phyloP scores from a whole-genome alignment of 306 rosid species.

The Glycine latifolia region DNA sequence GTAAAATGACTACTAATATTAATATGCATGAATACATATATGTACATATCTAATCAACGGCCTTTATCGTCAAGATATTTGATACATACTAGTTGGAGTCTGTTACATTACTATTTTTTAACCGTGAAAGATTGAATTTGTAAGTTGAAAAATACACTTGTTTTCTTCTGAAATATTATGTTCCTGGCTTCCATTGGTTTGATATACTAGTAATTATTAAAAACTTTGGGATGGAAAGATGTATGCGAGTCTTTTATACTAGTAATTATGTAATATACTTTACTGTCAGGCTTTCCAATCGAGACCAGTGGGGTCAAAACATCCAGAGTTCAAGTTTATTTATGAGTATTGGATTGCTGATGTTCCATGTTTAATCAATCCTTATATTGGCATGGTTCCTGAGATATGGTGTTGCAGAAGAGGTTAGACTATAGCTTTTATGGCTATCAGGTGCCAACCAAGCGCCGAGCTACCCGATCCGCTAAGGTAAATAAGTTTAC shows the following conservation, averaged over 20 bases:
- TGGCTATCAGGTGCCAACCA: constrained; percentile 77
- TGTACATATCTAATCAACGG: neutral
- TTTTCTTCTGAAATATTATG: constrained; percentile 13
- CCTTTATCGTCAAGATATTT: neutral
- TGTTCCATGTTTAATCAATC: constrained; percentile 46
- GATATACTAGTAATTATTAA: neutral
- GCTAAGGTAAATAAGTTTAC: constrained; percentile 67
- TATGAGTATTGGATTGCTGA: constrained; percentile 35
- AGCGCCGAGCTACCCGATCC: constrained; percentile 74
- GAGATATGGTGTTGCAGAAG: constrained; percentile 83
- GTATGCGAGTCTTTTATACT: neutral
- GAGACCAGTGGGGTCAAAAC: constrained; percentile 37
- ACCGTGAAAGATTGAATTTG: constrained; percentile 7
- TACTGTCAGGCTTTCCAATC: constrained; percentile 51
- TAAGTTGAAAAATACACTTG: neutral
- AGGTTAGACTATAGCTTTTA: constrained; percentile 78
- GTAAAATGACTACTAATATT: constrained; percentile 17
- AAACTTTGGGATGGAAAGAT: neutral
- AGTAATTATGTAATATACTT: neutral
- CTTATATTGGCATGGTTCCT: constrained; percentile 71
- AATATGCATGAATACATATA: neutral
- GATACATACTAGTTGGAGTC: neutral
- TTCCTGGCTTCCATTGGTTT: neutral
- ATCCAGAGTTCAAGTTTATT: constrained; percentile 35
- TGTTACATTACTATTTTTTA: constrained; percentile 9